These are phyloP conservation scores for Saccharomycopsis sp. DNA, from an alignment of 805 yeast species.

Conservation along the genomic window DNA sequence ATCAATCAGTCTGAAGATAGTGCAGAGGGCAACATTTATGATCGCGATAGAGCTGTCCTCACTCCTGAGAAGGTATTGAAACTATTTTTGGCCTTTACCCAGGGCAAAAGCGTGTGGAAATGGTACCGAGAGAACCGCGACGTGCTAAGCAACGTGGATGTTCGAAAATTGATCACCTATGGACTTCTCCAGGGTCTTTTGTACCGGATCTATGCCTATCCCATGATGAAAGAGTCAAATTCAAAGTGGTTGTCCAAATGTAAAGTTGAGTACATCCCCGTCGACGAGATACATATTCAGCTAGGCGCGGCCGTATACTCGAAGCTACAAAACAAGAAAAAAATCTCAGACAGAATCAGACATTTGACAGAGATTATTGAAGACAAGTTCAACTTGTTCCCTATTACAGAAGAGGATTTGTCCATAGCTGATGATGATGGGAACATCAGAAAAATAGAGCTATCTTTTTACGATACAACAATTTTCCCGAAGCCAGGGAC, in stretches of 20 bases:
- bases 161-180: slow-evolving; percentile 78
- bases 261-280: slow-evolving; percentile 8
- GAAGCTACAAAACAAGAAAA: neutral
- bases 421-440: neutral
- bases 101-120: slow-evolving; percentile 66
- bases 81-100: slow-evolving; percentile 70
- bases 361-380: neutral
- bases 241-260: slow-evolving; percentile 19
- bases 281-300: neutral
- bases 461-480: slow-evolving; percentile 6
- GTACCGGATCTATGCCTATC: slow-evolving; percentile 73
- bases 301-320: neutral
- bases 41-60: slow-evolving; percentile 36
- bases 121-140: slow-evolving; percentile 68
- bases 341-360: neutral
- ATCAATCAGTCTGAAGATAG: slow-evolving; percentile 10
- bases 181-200: slow-evolving; percentile 80
- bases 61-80: slow-evolving; percentile 61
- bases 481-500: slow-evolving; percentile 18
- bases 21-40: slow-evolving; percentile 1
- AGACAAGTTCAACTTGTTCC: slow-evolving; percentile 7
- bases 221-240: slow-evolving; percentile 43
- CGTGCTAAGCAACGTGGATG: slow-evolving; percentile 50
- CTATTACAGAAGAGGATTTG: slow-evolving; percentile 8
- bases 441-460: neutral